Percentiles rank a stretch among this genome's conserved stretches.
Conservation (phyloP, 2,329 filamentous ascomycete genomes). For the Bipolaris bicolor region DNA sequence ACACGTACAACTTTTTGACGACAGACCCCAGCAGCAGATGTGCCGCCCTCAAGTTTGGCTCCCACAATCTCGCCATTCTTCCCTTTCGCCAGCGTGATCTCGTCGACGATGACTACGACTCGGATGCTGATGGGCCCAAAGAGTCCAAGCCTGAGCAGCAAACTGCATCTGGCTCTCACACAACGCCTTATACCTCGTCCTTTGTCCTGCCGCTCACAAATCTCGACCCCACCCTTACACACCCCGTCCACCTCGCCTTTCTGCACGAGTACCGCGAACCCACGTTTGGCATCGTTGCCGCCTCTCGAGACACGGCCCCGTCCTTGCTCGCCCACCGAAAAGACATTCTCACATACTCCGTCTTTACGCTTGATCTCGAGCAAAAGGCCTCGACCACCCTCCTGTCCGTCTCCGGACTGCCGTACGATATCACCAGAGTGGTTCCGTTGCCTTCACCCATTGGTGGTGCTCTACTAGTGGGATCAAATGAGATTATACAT, state of each 20-base stretch:
- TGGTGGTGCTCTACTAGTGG: constrained; percentile 85
- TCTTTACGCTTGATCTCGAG: constrained; percentile 93
- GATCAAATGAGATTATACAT: constrained; percentile 89
- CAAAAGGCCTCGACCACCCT: constrained; percentile 93
- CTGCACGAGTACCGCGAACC: constrained; percentile 96
- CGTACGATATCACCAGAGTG: constrained; percentile 84
- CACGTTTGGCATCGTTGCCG: constrained; percentile 92
- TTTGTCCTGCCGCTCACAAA: constrained; percentile 91
- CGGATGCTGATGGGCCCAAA: constrained; percentile 70
- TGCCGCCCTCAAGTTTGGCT: constrained; percentile 90
- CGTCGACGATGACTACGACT: constrained; percentile 89
- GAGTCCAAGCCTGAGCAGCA: constrained; percentile 41
- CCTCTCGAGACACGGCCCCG: constrained; percentile 73
- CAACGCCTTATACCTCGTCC: constrained; percentile 82
- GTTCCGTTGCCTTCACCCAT: constrained; percentile 84
- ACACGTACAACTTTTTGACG: constrained; percentile 80
- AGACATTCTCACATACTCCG: constrained; percentile 87
- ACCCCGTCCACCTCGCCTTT: constrained; percentile 91
- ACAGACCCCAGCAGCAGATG: constrained; percentile 93
- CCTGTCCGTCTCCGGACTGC: constrained; percentile 81
- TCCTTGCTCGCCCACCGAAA: constrained; percentile 76
- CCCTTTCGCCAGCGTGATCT: constrained; percentile 88
- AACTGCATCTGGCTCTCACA: constrained; percentile 47
- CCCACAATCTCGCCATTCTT: constrained; percentile 87
- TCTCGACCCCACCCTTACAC: constrained; percentile 83